Percentiles rank a stretch among this genome's conserved stretches.
phyloP scores from a whole-genome alignment of 1,284 basidiomycete genomes.

The Lentinus polychrous region DNA sequence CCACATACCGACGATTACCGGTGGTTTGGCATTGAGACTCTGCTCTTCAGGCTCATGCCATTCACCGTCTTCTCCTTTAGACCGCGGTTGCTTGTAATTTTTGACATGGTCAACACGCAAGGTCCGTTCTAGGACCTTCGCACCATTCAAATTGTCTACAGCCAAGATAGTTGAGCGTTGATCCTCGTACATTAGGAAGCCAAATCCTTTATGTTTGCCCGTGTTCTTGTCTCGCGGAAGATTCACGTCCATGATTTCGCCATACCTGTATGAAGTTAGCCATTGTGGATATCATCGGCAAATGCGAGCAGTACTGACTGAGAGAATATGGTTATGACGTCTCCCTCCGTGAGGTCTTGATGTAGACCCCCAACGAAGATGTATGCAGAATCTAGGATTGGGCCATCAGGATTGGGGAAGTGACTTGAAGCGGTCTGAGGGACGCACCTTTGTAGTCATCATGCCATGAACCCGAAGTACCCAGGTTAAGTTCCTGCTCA shows the following conservation, averaged over 20 bases:
- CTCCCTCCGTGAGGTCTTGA: conserved; percentile 90
- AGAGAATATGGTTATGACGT: conserved; percentile 96
- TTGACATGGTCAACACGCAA: conserved; percentile 93
- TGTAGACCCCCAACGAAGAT: conserved; percentile 87
- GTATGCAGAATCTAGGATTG: conserved; percentile 77
- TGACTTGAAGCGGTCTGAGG: background rate
- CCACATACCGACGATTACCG: conserved; percentile 55
- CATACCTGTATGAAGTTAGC: conserved; percentile 56
- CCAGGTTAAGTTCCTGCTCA: conserved; percentile 84
- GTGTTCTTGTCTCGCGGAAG: conserved; percentile 90
- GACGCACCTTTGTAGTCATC: conserved; percentile 84
- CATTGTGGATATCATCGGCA: too few species aligned
- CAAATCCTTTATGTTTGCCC: conserved; percentile 87
- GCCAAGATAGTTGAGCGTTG: conserved; percentile 94
- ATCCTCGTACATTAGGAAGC: conserved; percentile 98
- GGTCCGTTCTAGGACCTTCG: conserved; percentile 80
- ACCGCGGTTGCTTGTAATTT: conserved; percentile 85
- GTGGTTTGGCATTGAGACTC: conserved; percentile 79
- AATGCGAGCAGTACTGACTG: conserved; percentile 50
- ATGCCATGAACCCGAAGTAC: conserved; percentile 83
- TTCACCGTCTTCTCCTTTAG: conserved; percentile 82
- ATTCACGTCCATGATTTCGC: conserved; percentile 93
- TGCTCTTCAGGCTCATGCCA: conserved; percentile 82
- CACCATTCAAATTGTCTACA: conserved; percentile 98
- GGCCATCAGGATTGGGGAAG: background rate